Base-by-base conservation (phyloP, 176 grass and related monocot genomes). In the Neostapfia colusana region DNA sequence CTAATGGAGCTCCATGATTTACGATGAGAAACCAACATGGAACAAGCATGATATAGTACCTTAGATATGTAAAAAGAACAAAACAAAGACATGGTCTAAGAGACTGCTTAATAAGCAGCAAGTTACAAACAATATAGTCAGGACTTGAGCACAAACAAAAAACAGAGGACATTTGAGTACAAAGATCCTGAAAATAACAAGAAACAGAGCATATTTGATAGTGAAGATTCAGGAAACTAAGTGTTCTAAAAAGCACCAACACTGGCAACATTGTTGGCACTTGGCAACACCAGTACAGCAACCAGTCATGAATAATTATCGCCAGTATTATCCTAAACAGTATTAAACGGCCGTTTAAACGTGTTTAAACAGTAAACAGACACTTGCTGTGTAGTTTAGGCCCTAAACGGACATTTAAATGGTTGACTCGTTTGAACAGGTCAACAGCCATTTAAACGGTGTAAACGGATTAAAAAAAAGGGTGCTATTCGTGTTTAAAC, bases 1-100 rank as follows among this genome's bases (percentile, higher is more conserved):
- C 89, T 89, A 85, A 89, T 40, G 76, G 89, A 88, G 81, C 91
- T 81, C 95, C 95, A 98, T 20, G 95, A 82, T 66, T 91, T 91
- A 71, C 60, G 81, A 71, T 83, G 85, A 82, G 80, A 91, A 70
- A 92, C 87, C 95, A 94, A 62, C 59, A 81, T 56, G 27, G 20
- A 80, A 55, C 82, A 10, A 38, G 26, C 13, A 64, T 70, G 39
- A 80, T 77, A 76, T 43, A 69, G 14, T n/a, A 81, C 50, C 21
- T 58, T 72, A 53, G 48, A 85, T 25, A 31, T 49, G 56, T 63
- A 68, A 81, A 38, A 51, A 31, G 31, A 31, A 31, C 31, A 31
- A 72, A 64, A 58, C 49, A 82, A 66, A 37, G 25, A 1, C 63
- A 53, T 67, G 34, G 8, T 35, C 23, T 9, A 73, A 23, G 39